Evolutionary conservation across 257 asterid species (phyloP).

Genomic region (Schizonepeta tenuifolia): DNA sequence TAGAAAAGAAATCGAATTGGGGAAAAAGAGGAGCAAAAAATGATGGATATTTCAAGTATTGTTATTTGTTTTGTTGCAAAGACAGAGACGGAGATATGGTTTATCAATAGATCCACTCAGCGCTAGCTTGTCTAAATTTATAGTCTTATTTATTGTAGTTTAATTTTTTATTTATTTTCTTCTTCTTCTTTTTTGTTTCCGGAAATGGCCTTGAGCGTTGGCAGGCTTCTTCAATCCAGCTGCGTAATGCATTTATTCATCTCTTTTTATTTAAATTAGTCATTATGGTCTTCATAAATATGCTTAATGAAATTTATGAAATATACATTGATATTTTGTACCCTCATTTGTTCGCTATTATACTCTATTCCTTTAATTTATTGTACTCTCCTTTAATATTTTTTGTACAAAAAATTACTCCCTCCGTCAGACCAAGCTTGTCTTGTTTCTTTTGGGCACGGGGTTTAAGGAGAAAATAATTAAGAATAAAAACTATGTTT

Average conservation of each 20-base stretch:
- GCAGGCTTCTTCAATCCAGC: conserved; percentile 31
- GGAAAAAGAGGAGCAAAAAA: not conserved
- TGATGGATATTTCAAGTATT: conserved; percentile 28
- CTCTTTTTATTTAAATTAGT: not conserved
- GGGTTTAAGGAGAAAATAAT: too few relatives aligned
- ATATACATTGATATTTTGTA: not conserved
- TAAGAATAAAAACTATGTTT: too few relatives aligned
- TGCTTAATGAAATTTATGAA: not conserved
- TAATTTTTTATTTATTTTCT: not conserved
- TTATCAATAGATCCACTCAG: conserved; percentile 32
- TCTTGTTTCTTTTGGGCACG: too few relatives aligned
- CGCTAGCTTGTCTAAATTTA: conserved; percentile 24
- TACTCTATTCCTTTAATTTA: too few relatives aligned
- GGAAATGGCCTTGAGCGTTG: conserved; percentile 27
- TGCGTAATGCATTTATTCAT: not conserved
- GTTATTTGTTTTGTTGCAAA: conserved; percentile 15
- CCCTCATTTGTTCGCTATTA: not conserved
- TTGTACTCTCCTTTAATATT: too few relatives aligned
- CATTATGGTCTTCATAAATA: not conserved
- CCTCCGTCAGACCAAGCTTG: too few relatives aligned
- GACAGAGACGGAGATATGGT: conserved; percentile 35
- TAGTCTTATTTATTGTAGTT: conserved; percentile 16
- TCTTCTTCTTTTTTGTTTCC: conserved; percentile 2
- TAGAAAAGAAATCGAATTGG: conserved; percentile 18
- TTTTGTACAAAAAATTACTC: too few relatives aligned